Base-by-base conservation (phyloP, 2,329 filamentous ascomycete genomes). In the Nemania serpens region DNA sequence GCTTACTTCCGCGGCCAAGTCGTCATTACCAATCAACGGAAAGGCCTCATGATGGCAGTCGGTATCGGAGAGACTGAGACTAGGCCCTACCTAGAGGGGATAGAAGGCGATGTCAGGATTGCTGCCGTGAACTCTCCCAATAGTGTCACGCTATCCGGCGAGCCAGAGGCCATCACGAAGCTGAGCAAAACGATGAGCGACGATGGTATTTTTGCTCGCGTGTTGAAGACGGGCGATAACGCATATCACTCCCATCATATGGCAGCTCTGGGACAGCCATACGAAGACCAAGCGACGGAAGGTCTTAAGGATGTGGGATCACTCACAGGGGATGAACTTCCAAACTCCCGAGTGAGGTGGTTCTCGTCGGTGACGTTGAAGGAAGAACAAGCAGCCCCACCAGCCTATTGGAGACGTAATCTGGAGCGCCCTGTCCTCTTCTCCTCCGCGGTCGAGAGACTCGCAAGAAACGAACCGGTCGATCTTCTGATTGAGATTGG, bases 161-260 rank as follows among this genome's bases (percentile, higher is more conserved):
- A 58, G 0, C 0, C 36, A 1, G 33, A 54, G 5, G 49, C 49
- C 1, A 58, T 65, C 25, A 17, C 45, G 6, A 7, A 22, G 12
- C 20, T 65, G n/a, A n/a, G 2, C 2, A 15, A 22, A n/a, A 25
- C 6, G 1, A 13, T 65, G 12, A 29, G 2, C 11, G 34, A 1
- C 1, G 7, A 56, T 2, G 25, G 37, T 4, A 29, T 58, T 2
- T 62, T 65, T 33, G n/a, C 17, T 17, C 41, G 63, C 1, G 6
- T 58, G 1, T 11, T 65, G 12, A 48, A 48, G n/a, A 62, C 59
- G 0, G 63, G 56, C 10, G 49, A 42, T 9, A 62, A 58, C 15
- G 62, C 62, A 1, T 65, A 65, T 34, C 62, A 65, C 25, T 65
- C 59, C 2, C 59, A 60, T 17, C 55, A 62, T 15, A 65, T 65